Base-by-base conservation (phyloP, 768 basidiomycete genomes). In the Asterophora lycoperdoides region DNA sequence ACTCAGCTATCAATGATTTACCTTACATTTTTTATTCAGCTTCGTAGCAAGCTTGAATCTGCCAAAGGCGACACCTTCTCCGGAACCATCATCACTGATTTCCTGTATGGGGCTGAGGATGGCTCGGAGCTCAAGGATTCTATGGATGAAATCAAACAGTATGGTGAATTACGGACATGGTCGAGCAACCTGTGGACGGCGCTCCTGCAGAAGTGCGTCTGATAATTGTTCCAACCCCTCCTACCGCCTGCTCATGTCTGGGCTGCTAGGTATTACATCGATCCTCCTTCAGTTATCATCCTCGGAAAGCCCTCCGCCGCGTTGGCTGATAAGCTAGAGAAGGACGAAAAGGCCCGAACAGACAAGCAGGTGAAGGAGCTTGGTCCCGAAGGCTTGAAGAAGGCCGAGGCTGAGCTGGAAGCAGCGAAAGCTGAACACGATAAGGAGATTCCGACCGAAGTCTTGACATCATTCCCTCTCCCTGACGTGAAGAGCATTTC, bases 401-500 rank as follows among this genome's bases (percentile, higher is more conserved):
- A 79, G 54, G 83, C 84, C 19, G 81, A 75, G 51, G 72, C 75
- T 49, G 78, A 78, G 53, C 72, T 98, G 10, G 83, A 91, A 57
- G 79, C 72, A 30, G 92, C 96, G 4, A 95, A 97, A 68, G 77
- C 78, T 17, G 89, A 93, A 61, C 89, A 98, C 61, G 89, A 89
- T 49, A 70, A 68, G 51, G 81, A 85, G 11, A 92, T 97, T 35
- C 95, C 96, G 2, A 69, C 73, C 11, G 83, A 89, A 19, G 75
- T 97, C 51, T 67, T 99, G 29, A 86, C 82, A 2, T 73, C 78
- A 11, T 98, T 98, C 76, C 86, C 86, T n/a, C 82, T 97, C 20
- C 95, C 94, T 0, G 81, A 89, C 57, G 90, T 95, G 33, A 85
- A 86, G 62, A 86, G 79, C 50, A 94, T 99, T 56, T 82, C 86